Evolutionary conservation across 2,329 filamentous ascomycete species (phyloP), one percentile per base, ranked within the genome.

Genomic region (Calonectria honghensis): DNA sequence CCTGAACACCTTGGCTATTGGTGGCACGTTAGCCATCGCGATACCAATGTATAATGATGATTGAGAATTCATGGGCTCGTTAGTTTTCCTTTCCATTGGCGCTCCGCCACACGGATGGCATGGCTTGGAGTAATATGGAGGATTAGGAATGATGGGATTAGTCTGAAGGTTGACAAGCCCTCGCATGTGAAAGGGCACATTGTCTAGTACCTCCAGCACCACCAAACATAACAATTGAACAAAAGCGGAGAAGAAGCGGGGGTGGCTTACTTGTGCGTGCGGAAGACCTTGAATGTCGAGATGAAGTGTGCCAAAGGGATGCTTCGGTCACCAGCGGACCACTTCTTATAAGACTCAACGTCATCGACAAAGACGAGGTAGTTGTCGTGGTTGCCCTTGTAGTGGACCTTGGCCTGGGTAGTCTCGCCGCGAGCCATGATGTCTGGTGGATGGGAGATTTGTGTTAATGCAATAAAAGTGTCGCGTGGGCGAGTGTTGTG

Each of bases 271-370:
- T 93, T 94, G 89, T 97, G 94, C 45, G 96, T 98, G 54, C 94
- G 88, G 82, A 98, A 98, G 82, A 99, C 90, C 90, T 98, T 95
- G 90, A 95, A 98, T 10, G 94, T 90, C 73, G 93, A 95, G 71
- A 98, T 91, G 72, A 99, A 96, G 82, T 98, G 93, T 1, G 94
- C 91, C 63, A 98, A 88, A 48, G 97, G 94, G 37, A 97, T 88
- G 37, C 91, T 93, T 83, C 91, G 93, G 88, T 98, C 96, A 6
- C 84, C 88, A 24, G 16, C 31, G 89, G 93, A 92, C 96, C 96
- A 98, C 85, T 96, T 93, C 86, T 94, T 89, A 81, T 95, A 92
- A 64, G 90, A 89, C 75, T 94, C 87, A 70, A 84, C 78, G 79
- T 91, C 90, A 77, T 92, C 91, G 65, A 92, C 83, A 79, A 92